phyloP scores from a whole-genome alignment of 805 yeast species.

The Wickerhamomyces strasburgensis region DNA sequence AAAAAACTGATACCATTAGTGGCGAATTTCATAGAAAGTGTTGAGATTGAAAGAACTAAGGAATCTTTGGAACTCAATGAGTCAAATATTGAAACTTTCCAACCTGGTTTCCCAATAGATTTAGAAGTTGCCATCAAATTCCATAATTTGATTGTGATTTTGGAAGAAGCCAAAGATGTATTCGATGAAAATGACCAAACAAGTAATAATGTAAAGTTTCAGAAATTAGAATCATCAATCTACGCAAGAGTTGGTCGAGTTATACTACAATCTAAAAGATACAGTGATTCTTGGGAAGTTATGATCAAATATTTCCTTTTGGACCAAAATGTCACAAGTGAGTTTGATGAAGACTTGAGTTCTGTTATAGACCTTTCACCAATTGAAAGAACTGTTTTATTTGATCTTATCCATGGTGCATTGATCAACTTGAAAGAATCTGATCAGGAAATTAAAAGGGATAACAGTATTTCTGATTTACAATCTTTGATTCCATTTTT shows the following conservation, averaged over 20 bases:
- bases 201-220: conserved; percentile 7
- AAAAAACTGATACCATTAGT: conserved; percentile 38
- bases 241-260: conserved; percentile 27
- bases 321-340: conserved; percentile 37
- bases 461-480: neutral
- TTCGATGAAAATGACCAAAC: conserved; percentile 10
- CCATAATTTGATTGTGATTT: conserved; percentile 23
- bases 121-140: conserved; percentile 26
- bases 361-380: conserved; percentile 26
- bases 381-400: conserved; percentile 25
- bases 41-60: conserved; percentile 35
- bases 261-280: conserved; percentile 25
- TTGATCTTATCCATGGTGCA: conserved; percentile 40
- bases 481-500: conserved; percentile 7
- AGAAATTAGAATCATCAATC: conserved; percentile 7
- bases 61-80: conserved; percentile 34
- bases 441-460: conserved; percentile 5
- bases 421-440: conserved; percentile 8
- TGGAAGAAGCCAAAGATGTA: conserved; percentile 31
- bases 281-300: conserved; percentile 30
- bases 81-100: conserved; percentile 26
- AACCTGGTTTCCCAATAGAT: conserved; percentile 23
- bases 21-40: conserved; percentile 47
- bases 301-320: conserved; percentile 37
- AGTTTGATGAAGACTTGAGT: conserved; percentile 29